Percentiles rank a stretch among this genome's conserved stretches.
Evolutionary conservation across 1,284 basidiomycete genomes (phyloP).

Genomic region (Ganoderma meredithae): DNA sequence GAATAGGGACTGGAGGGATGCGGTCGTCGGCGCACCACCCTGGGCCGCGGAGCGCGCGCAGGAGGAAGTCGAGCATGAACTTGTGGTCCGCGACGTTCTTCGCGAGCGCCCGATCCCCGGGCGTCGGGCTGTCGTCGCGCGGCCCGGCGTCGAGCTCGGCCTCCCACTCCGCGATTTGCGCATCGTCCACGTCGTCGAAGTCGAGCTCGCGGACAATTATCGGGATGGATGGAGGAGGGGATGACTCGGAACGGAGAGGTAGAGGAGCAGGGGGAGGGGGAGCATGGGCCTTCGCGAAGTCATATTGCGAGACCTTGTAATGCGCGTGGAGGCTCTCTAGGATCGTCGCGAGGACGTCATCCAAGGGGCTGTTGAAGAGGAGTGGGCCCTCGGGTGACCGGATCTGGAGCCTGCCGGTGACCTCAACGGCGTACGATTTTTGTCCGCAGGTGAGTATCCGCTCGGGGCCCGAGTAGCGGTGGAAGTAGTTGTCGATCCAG

Average conservation of each 20-base stretch:
- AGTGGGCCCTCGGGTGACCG: background rate
- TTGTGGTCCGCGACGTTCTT: background rate
- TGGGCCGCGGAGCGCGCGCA: background rate
- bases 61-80: background rate
- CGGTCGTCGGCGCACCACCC: background rate
- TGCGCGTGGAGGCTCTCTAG: background rate
- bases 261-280: background rate
- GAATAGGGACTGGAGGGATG: too few species aligned
- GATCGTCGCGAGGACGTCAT: background rate
- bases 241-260: background rate
- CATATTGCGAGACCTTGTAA: background rate
- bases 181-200: background rate
- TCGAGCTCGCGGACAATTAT: background rate
- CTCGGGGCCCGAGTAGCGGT: background rate
- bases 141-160: background rate
- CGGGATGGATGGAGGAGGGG: background rate
- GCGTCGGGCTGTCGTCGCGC: background rate
- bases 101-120: background rate
- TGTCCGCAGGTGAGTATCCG: background rate
- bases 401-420: background rate
- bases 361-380: background rate
- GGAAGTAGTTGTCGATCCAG: slow-evolving; percentile 21
- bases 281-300: background rate
- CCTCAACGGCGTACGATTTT: background rate
- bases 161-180: background rate